phyloP scores from a whole-genome alignment of 768 basidiomycete species.

The Leccinellum luteum region DNA sequence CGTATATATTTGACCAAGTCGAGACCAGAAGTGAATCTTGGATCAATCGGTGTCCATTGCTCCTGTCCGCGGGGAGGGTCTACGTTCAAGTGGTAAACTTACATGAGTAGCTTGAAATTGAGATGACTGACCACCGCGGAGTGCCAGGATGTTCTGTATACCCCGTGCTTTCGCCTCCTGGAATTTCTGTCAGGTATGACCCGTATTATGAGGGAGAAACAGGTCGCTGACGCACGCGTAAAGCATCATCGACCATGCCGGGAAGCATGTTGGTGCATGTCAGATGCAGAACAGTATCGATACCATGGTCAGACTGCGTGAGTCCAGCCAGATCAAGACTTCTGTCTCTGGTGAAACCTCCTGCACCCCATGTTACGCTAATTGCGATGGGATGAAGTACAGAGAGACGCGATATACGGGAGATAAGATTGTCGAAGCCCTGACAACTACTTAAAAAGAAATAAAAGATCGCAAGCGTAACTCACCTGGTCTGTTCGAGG shows the following conservation, averaged over 20 bases:
- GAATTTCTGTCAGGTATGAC: conserved; percentile 7
- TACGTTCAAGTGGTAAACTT: conserved; percentile 27
- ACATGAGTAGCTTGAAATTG: neutral
- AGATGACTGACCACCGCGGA: conserved; percentile 73
- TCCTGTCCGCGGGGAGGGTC: conserved; percentile 95
- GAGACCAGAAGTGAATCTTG: conserved; percentile 76
- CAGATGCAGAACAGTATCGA: conserved; percentile 90
- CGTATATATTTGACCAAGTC: conserved; percentile 94
- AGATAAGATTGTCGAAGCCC: conserved; percentile 89
- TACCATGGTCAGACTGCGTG: conserved; percentile 65
- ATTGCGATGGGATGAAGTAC: conserved; percentile 77
- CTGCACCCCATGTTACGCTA: conserved; percentile 97
- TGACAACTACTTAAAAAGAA: conserved; percentile 30
- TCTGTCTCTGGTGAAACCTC: conserved; percentile 85
- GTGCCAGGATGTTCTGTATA: conserved; percentile 85
- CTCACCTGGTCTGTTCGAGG: conserved; percentile 86
- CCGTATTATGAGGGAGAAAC: neutral
- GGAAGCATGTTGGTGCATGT: conserved; percentile 97
- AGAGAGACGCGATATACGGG: conserved; percentile 84
- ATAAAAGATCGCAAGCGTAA: neutral
- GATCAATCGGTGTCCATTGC: conserved; percentile 85
- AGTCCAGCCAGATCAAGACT: conserved; percentile 84
- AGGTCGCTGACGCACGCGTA: conserved; percentile 54
- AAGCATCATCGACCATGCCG: conserved; percentile 81
- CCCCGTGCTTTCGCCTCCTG: conserved; percentile 79